A percentile compares a stretch with the other conserved stretches of the same genome.
phyloP scores from a whole-genome alignment of 2,329 filamentous ascomycete species.

The Atkinsonella hypoxylon region DNA sequence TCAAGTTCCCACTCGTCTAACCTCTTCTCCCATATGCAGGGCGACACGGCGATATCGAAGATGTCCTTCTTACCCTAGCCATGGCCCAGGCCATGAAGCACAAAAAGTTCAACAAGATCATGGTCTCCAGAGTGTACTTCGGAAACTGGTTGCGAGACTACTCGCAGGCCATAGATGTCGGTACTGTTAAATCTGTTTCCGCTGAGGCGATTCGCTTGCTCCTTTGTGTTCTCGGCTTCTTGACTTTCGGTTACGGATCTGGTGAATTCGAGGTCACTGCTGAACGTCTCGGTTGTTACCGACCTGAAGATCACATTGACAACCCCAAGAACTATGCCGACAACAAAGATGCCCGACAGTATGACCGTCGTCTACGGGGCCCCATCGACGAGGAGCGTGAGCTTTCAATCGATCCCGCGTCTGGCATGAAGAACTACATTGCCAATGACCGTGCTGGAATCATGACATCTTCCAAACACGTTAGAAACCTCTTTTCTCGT shows the following conservation, averaged over 20 bases:
- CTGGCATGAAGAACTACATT: constrained; percentile 88
- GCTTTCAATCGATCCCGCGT: constrained; percentile 62
- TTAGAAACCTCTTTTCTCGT: constrained; percentile 59
- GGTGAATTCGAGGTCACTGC: constrained; percentile 76
- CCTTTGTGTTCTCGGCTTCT: constrained; percentile 79
- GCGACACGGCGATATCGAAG: constrained; percentile 88
- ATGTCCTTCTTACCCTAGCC: constrained; percentile 65
- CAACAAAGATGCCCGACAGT: constrained; percentile 72
- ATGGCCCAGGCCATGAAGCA: constrained; percentile 39
- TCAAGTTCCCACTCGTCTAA: neutral
- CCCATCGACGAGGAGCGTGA: constrained; percentile 70
- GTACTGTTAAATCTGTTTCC: constrained; percentile 81
- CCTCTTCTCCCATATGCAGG: constrained; percentile 27
- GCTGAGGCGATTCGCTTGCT: constrained; percentile 84
- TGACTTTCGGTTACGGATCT: constrained; percentile 78
- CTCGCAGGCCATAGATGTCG: constrained; percentile 86
- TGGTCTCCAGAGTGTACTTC: constrained; percentile 85
- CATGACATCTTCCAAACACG: constrained; percentile 68
- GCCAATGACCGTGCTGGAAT: constrained; percentile 70
- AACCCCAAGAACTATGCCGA: constrained; percentile 86
- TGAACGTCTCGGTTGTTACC: constrained; percentile 71
- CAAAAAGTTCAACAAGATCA: constrained; percentile 82
- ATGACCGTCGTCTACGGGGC: constrained; percentile 68
- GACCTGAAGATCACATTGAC: constrained; percentile 63
- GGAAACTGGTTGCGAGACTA: constrained; percentile 94